These are phyloP conservation scores for Sporothrix mexicana DNA, from an alignment of 2,329 filamentous ascomycete genomes.

Conservation along the genomic window DNA sequence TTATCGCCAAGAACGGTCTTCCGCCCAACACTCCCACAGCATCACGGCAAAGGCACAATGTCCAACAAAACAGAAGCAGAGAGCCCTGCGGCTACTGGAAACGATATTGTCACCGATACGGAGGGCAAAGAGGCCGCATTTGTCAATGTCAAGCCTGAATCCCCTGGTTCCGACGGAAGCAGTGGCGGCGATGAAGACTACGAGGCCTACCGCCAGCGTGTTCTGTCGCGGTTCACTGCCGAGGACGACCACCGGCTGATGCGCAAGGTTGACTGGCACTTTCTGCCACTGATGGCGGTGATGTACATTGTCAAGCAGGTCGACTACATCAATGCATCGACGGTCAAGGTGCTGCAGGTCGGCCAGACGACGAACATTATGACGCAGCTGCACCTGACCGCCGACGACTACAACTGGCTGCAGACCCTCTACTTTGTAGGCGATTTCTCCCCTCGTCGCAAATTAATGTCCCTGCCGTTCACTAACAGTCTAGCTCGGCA, in stretches of 20 bases:
- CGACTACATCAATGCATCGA: slow-evolving; percentile 50
- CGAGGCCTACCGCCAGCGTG: neutral
- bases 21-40: no score
- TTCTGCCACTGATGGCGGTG: slow-evolving; percentile 48
- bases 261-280: slow-evolving; percentile 49
- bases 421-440: neutral
- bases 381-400: slow-evolving; percentile 48
- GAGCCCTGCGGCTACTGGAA: neutral
- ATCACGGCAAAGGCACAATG: no score
- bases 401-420: slow-evolving; percentile 30
- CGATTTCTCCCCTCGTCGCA: neutral
- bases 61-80: neutral
- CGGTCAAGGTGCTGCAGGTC: slow-evolving; percentile 52
- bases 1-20: no score
- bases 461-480: neutral
- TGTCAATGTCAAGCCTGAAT: neutral
- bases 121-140: neutral
- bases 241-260: slow-evolving; percentile 40
- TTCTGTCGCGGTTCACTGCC: slow-evolving; percentile 1
- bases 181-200: neutral
- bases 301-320: slow-evolving; percentile 52
- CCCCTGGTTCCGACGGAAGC: neutral
- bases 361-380: slow-evolving; percentile 48
- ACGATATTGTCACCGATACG: neutral
- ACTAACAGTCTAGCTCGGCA: slow-evolving; percentile 25